phyloP scores from a whole-genome alignment of 768 basidiomycete genomes.

The Tulasnella sp. region DNA sequence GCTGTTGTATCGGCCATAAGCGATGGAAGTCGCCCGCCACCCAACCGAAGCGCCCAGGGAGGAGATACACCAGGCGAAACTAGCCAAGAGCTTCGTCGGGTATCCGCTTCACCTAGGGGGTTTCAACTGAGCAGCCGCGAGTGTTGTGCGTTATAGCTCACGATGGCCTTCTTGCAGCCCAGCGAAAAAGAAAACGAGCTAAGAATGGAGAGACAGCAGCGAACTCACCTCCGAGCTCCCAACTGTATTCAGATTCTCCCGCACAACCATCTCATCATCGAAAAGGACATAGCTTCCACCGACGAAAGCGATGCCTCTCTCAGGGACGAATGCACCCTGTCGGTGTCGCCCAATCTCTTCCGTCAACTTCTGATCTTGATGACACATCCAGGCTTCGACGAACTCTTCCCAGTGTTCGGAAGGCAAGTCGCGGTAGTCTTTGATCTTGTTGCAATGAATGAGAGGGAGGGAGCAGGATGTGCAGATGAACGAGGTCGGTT shows the following conservation, averaged over 20 bases:
- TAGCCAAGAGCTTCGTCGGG: conserved; percentile 59
- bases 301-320: conserved; percentile 70
- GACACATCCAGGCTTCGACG: conserved; percentile 98
- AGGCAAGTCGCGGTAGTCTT: conserved; percentile 77
- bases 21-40: conserved; percentile 38
- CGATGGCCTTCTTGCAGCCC: conserved; percentile 96
- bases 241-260: conserved; percentile 50
- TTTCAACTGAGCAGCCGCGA: conserved; percentile 43
- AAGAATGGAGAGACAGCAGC: conserved; percentile 36
- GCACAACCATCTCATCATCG: conserved; percentile 59
- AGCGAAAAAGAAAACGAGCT: conserved; percentile 34
- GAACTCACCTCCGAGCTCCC: conserved; percentile 61
- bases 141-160: conserved; percentile 68
- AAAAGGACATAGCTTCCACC: conserved; percentile 90
- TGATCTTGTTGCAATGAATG: conserved; percentile 7
- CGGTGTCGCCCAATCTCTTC: conserved; percentile 64
- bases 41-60: conserved; percentile 8
- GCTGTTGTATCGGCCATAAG: conserved; percentile 92
- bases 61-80: conserved; percentile 49
- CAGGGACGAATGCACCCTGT: conserved; percentile 79
- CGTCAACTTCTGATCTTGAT: conserved; percentile 82
- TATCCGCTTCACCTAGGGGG: conserved; percentile 31
- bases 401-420: conserved; percentile 98
- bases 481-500: conserved; percentile 73
- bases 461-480: conserved; percentile 78